Conservation (phyloP, 2,329 filamentous ascomycete genomes). For the Fusarium torreyae region DNA sequence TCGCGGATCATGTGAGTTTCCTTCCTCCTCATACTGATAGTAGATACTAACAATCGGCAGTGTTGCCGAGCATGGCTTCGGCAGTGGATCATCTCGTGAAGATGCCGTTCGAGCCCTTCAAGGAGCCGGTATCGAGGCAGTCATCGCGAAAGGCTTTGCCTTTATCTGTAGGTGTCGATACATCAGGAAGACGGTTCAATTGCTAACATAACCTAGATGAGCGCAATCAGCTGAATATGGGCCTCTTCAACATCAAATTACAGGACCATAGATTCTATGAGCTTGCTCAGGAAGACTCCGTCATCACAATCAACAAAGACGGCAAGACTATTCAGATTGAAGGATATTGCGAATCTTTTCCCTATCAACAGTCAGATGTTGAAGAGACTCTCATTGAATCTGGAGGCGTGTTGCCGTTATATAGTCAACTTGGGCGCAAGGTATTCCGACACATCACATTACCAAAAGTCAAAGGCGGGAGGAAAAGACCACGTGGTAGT, state of each 20-base stretch:
- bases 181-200: neutral
- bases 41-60: neutral
- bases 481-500: neutral
- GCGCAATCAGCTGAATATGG: constrained; percentile 38
- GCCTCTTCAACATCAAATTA: constrained; percentile 29
- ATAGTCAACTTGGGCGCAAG: constrained; percentile 23
- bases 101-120: constrained; percentile 35
- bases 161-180: constrained; percentile 28
- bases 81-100: constrained; percentile 30
- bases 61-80: constrained; percentile 16
- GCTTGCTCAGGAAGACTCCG: constrained; percentile 24
- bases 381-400: constrained; percentile 33
- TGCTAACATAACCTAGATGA: constrained; percentile 20
- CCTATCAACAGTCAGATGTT: constrained; percentile 24
- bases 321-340: constrained; percentile 24
- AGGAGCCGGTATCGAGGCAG: constrained; percentile 26
- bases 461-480: constrained; percentile 4
- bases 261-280: constrained; percentile 26
- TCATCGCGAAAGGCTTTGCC: constrained; percentile 38
- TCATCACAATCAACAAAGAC: constrained; percentile 31
- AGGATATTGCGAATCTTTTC: constrained; percentile 6
- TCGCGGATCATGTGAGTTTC: constrained; percentile 25
- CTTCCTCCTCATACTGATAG: neutral
- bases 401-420: constrained; percentile 30
- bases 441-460: constrained; percentile 31